Base-by-base conservation (phyloP, 2,329 filamentous ascomycete genomes). In the Fusarium tanahbumbuense region DNA sequence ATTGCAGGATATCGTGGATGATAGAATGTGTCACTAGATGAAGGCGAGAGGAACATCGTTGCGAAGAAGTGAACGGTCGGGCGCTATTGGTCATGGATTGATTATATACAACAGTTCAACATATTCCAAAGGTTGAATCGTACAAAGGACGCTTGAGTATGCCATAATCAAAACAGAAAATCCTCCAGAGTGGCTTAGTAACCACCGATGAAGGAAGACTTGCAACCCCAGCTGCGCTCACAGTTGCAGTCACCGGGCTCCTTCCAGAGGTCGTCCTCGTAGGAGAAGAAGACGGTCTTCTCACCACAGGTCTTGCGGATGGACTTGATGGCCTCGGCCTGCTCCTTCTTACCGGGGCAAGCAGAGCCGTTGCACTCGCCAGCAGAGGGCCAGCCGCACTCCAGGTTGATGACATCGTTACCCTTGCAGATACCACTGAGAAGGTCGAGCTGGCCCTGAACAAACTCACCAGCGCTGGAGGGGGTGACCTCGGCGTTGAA, bases 231-330 rank as follows among this genome's bases (percentile, higher is more conserved):
- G 86, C 86, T 85, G 83, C 90, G 89, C 90, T 98, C 94, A 75
- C 94, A 93, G 67, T 82, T 82, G 81, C 89, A 93, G 34, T 82
- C 79, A 73, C 91, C 92, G 30, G 87, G 81, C 42, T 82, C 76
- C 90, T 98, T 98, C 94, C 94, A 98, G 73, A 81, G 70, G 80
- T 98, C 94, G 76, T 97, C 84, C 75, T 87, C 84, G 83, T 87
- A 93, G 73, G 90, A 92, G 89, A 98, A 97, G 84, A 97, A 90
- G 80, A 93, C 89, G 45, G 89, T 87, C 82, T 90, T 87, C 76
- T 85, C 82, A 76, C 93, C 93, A 62, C 88, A 86, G 68, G 83
- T 82, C 74, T 87, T 75, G 71, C 89, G 82, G 78, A 98, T 95
- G 61, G 87, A 87, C 70, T 86, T 79, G 79, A 98, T 89, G 74